phyloP scores from a whole-genome alignment of 305 asterid species.

The Solanum aculeatissimum region DNA sequence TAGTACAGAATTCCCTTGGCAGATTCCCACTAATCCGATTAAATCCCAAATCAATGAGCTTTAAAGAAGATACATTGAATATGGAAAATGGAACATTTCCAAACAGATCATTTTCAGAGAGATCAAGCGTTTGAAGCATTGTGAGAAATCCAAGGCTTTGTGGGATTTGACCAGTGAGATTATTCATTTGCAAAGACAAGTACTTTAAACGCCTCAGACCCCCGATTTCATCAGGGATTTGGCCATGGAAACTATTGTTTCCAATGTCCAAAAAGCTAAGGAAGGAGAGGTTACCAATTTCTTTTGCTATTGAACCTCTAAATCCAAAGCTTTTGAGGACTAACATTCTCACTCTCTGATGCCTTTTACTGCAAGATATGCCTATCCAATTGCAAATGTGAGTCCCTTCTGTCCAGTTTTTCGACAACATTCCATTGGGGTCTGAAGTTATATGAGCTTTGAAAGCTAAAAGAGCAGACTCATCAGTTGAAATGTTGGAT shows the following conservation, averaged over 20 bases:
- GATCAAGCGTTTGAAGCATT: neutral
- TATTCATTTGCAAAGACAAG: neutral
- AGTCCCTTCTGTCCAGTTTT: conserved; percentile 12
- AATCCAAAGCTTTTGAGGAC: neutral
- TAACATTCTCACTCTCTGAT: neutral
- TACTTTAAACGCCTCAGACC: neutral
- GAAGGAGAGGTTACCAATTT: neutral
- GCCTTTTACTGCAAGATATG: neutral
- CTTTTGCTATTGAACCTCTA: neutral
- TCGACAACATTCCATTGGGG: neutral
- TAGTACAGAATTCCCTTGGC: neutral
- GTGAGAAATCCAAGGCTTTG: neutral
- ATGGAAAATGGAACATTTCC: conserved; percentile 19
- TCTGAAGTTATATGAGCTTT: conserved; percentile 5
- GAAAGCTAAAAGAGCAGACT: conserved; percentile 7
- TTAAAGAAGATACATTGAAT: conserved; percentile 11
- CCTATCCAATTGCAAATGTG: neutral
- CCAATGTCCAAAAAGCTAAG: neutral
- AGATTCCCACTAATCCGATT: neutral
- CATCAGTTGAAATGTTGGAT: neutral
- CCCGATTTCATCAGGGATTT: neutral
- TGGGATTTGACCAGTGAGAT: neutral
- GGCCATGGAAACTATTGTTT: neutral
- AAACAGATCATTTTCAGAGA: conserved; percentile 1
- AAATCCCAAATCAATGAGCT: neutral